Base-by-base conservation (phyloP, 2,329 filamentous ascomycete genomes). In the Penicillium brevicompactum region DNA sequence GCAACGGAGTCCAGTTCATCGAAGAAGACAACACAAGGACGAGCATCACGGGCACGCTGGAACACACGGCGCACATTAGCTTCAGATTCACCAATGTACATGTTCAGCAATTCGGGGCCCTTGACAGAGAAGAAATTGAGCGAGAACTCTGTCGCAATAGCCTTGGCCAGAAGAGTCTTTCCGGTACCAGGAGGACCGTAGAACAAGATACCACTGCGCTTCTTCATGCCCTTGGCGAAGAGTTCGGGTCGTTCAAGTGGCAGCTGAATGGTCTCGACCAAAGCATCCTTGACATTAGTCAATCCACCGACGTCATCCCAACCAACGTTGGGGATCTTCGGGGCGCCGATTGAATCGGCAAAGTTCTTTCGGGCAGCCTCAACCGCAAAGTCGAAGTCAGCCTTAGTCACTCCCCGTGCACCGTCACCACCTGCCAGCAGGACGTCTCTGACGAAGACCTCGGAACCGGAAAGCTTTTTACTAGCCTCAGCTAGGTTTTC, bases 81-180 rank as follows among this genome's bases (percentile, higher is more conserved):
- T 81, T 99, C 95, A 51, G 94, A 99, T 81, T 99, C 94, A 87
- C 94, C 94, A 74, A 99, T 97, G 90, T 94, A 99, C 94, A 99
- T 99, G 76, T 92, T 97, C 66, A 99, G 87, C 71, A 99, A 83
- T 76, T 99, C 94, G 40, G 94, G 95, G 56, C 94, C 94, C 85
- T 99, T 99, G 78, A 99, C 90, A 27, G 94, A 99, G 76, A 99
- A 97, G 82, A 99, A 99, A 81, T 99, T 99, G 83, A 94, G 91
- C 56, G 94, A 90, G 74, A 93, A 97, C 80, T 99, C 94, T 77
- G 97, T 99, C 75, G 94, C 94, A 67, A 99, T 95, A 69, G 94
- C 94, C 84, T 99, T 99, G 71, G 94, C 94, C 78, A 99, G 90
- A 78, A 99, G 85, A 49, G 94, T 99, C 84, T 99, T 99, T 91